Base-by-base conservation (phyloP, 176 grass and related monocot genomes). In the Guadua angustifolia region DNA sequence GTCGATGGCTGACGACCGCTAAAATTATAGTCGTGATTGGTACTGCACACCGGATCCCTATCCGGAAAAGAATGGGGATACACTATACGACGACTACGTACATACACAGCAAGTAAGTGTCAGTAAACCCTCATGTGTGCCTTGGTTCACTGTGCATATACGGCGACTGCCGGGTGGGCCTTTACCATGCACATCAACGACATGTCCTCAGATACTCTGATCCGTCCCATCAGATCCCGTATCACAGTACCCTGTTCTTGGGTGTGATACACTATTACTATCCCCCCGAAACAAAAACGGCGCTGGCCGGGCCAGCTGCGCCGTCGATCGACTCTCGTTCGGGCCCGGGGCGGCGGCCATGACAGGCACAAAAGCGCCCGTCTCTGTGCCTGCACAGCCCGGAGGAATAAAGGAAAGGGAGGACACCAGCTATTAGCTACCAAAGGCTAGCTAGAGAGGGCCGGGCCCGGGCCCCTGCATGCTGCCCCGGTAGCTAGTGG, bases 331-430 rank as follows among this genome's bases (percentile, higher is more conserved):
- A 26, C 42, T 13, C 12, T 47, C 12, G 43, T 29, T 29, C 3
- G 69, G 21, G 9, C 8, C 55, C 55, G 43, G 43, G 45, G 44
- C 69, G 11, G 5, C 69, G 11, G 5, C 74, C 4, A 0, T 17
- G 49, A 16, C 49, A 43, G 60, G 38, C 36, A 51, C 79, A 71
- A 71, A 59, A 33, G 68, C 17, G 51, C 51, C 21, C 44, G 36
- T 56, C 72, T 10, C 69, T 63, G 69, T 74, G 22, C 39, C 59
- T 32, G 46, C 73, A 32, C 72, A 84, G 47, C 61, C 38, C 82
- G 21, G 17, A 68, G 73, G 53, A 71, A 78, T 39, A 78, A 85
- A 70, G 39, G 5, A 24, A 45, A 58, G 43, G n/a, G 49, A 76
- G 59, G 57, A 6, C 44, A 39, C 53, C 5, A 40, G 73, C 36